phyloP scores from a whole-genome alignment of 2,329 filamentous ascomycete species.

The Venturia aucupariae region DNA sequence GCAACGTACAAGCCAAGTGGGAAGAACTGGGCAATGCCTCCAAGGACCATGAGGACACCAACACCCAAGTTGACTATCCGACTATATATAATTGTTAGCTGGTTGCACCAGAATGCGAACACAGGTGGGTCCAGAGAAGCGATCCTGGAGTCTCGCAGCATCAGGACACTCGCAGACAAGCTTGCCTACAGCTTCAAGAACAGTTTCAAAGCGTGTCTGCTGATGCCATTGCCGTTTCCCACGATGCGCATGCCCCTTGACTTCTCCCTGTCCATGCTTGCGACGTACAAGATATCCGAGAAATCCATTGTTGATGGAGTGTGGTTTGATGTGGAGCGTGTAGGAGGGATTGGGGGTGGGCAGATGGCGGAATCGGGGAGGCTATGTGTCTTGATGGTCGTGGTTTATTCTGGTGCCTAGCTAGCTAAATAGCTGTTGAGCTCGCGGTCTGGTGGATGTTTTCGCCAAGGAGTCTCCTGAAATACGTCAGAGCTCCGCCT shows the following conservation, averaged over 20 bases:
- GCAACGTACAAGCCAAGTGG: conserved; percentile 30
- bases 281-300: conserved; percentile 79
- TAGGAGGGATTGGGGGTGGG: neutral
- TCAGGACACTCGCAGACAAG: neutral
- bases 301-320: conserved; percentile 63
- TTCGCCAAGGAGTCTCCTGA: neutral
- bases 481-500: neutral
- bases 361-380: neutral
- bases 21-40: conserved; percentile 69
- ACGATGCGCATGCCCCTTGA: conserved; percentile 8
- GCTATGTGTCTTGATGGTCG: neutral
- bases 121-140: neutral
- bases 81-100: conserved; percentile 39
- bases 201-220: neutral
- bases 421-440: neutral
- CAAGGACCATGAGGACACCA: conserved; percentile 77
- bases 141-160: neutral
- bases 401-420: conserved; percentile 5
- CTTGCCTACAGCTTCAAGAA: neutral
- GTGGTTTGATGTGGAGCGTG: neutral
- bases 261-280: conserved; percentile 12
- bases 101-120: neutral
- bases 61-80: conserved; percentile 90
- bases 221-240: neutral
- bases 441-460: neutral